Evolutionary conservation across 345 rosid species (phyloP).

Genomic region (Eucalyptus paniculata): DNA sequence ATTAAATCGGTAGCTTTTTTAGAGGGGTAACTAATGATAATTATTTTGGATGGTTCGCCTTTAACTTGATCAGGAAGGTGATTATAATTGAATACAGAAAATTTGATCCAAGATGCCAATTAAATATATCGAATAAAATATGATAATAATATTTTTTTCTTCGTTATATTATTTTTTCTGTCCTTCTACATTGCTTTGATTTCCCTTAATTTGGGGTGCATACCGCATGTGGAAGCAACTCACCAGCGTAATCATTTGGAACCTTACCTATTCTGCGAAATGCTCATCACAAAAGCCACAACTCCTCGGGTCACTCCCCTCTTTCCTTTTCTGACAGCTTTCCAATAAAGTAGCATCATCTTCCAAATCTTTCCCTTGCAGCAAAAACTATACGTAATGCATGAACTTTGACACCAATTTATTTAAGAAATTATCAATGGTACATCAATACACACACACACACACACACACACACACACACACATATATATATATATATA

Average conservation of each 20-base stretch:
- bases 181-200: background rate
- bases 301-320: background rate
- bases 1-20: background rate
- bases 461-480: too few relatives aligned
- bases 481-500: background rate
- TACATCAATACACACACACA: too few relatives aligned
- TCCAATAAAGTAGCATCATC: background rate
- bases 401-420: background rate
- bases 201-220: background rate
- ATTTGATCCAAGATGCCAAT: background rate
- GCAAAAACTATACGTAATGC: background rate
- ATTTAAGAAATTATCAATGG: background rate
- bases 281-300: background rate
- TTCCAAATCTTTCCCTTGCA: background rate
- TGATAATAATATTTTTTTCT: background rate
- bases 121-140: background rate
- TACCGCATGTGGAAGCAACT: background rate
- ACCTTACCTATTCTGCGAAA: background rate
- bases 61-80: background rate
- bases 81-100: background rate
- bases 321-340: background rate
- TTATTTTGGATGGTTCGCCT: background rate
- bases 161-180: background rate
- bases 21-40: background rate
- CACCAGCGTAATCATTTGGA: background rate